These are phyloP conservation scores for Cardiospermum halicacabum DNA, from an alignment of 345 rosid species.

Conservation along the genomic window DNA sequence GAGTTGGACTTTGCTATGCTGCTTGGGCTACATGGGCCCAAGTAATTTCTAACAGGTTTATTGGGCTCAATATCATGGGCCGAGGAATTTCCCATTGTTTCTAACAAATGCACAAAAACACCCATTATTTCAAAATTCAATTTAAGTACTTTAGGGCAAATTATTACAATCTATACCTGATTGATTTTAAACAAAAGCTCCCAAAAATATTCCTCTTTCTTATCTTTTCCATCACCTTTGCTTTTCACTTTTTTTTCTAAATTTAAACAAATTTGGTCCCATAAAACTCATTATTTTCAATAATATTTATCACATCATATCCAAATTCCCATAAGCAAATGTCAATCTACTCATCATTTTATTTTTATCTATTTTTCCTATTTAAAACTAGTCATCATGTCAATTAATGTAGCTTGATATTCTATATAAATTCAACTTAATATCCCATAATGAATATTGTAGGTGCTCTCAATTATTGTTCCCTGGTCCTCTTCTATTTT, in stretches of 20 bases:
- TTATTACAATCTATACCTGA: no score
- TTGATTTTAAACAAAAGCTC: neutral
- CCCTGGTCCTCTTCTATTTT: neutral
- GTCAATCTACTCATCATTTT: no score
- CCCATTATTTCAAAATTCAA: no score
- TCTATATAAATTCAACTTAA: neutral
- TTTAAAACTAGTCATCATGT: neutral
- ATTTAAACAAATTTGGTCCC: neutral
- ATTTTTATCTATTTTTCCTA: no score
- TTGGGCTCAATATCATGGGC: neutral
- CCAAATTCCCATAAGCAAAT: no score
- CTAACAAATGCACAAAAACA: no score
- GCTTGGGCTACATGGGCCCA: neutral
- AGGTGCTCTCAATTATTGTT: constrained; percentile 12
- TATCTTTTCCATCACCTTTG: neutral
- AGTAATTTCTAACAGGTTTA: neutral
- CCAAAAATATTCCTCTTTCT: neutral
- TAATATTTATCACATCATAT: neutral
- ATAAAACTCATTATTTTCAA: neutral
- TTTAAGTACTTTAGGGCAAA: no score
- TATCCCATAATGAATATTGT: neutral
- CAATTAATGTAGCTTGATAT: neutral
- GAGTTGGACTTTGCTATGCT: neutral
- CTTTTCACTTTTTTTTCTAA: neutral
- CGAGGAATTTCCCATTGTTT: no score